Conservation (phyloP, 148 eudicot genomes). For the Limonium bicolor region DNA sequence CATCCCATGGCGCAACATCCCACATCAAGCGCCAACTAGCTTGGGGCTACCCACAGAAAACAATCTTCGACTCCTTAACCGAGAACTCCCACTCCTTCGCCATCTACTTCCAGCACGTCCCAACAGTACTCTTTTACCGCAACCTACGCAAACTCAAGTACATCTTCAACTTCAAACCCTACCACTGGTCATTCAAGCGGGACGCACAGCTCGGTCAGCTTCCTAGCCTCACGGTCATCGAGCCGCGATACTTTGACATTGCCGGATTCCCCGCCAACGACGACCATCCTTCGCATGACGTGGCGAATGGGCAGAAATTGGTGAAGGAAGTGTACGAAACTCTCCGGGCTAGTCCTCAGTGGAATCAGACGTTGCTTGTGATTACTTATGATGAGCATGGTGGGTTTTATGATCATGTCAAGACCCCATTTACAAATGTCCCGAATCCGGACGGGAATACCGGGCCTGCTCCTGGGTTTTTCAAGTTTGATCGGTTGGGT, state of each 20-base stretch:
- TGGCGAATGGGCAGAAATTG: conserved; percentile 80
- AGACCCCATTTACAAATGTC: conserved; percentile 62
- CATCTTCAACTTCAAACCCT: conserved; percentile 60
- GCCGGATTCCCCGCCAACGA: conserved; percentile 69
- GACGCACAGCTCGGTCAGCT: conserved; percentile 56
- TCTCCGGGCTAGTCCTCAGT: conserved; percentile 66
- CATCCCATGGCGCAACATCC: conserved; percentile 84
- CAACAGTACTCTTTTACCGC: conserved; percentile 70
- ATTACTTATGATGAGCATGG: conserved; percentile 98
- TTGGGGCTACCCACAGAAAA: conserved; percentile 71
- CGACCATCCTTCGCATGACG: conserved; percentile 95
- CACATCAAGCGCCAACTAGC: conserved; percentile 77
- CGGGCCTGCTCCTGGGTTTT: conserved; percentile 79
- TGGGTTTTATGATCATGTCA: conserved; percentile 89
- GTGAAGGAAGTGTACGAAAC: conserved; percentile 91
- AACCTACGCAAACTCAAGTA: conserved; percentile 86
- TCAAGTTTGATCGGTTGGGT: conserved; percentile 88
- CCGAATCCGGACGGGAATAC: conserved; percentile 96
- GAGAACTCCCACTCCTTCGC: conserved; percentile 52
- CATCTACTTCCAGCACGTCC: conserved; percentile 61
- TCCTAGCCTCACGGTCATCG: conserved; percentile 58
- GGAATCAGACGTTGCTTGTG: conserved; percentile 74
- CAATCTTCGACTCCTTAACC: conserved; percentile 83
- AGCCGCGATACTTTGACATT: conserved; percentile 84
- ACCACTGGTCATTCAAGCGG: conserved; percentile 40